A percentile compares a stretch with the other conserved stretches of the same genome.
These are phyloP conservation scores for Coelastrella sp. DNA, from an alignment of 139 green algal genomes.

Conservation along the genomic window DNA sequence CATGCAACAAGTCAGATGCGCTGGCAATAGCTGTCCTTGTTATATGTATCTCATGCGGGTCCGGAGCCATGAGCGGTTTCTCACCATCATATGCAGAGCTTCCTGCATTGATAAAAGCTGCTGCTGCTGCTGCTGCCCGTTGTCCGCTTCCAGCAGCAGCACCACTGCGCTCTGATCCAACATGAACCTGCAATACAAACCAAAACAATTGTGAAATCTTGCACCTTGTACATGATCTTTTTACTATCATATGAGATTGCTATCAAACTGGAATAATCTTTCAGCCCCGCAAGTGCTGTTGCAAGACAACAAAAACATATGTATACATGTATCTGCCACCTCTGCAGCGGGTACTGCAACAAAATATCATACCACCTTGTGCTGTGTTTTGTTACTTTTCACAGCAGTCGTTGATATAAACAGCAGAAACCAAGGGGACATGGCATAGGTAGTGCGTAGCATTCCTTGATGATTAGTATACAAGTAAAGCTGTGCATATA, in stretches of 20 bases:
- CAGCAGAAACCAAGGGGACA: too few relatives aligned
- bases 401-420: too few relatives aligned
- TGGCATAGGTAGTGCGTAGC: too few relatives aligned
- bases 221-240: background rate
- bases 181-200: conserved; percentile 11
- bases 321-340: background rate
- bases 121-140: conserved; percentile 1
- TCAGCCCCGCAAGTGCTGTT: background rate
- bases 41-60: background rate
- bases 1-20: too few relatives aligned
- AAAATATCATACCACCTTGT: background rate
- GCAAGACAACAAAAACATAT: background rate
- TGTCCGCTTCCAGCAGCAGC: background rate
- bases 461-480: too few relatives aligned
- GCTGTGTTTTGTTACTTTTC: too few relatives aligned
- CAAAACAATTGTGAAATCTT: background rate
- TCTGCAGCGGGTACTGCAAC: background rate
- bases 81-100: conserved; percentile 39
- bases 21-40: too few relatives aligned
- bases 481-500: too few relatives aligned
- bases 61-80: background rate
- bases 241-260: background rate
- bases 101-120: conserved; percentile 42
- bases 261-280: background rate
- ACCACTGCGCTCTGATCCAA: conserved; percentile 7